Evolutionary conservation across 257 asterid genomes (phyloP).

Genomic region (Solanum arcanum): DNA sequence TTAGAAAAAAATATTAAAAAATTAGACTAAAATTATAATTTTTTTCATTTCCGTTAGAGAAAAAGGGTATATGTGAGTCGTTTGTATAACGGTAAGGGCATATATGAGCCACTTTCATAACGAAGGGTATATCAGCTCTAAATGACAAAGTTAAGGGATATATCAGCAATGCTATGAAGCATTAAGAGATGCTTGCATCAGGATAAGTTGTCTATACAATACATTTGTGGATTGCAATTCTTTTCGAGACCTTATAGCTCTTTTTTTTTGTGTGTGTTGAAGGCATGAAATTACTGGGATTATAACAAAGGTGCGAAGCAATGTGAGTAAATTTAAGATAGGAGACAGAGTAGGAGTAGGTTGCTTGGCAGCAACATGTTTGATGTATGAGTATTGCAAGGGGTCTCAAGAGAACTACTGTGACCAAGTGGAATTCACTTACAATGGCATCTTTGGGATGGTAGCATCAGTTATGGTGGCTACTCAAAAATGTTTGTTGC

Average conservation of each 20-base stretch:
- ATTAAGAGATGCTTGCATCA: background rate
- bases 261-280: background rate
- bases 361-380: background rate
- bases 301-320: background rate
- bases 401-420: background rate
- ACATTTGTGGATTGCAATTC: background rate
- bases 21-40: too few species aligned
- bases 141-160: too few species aligned
- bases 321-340: background rate
- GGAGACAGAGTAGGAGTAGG: background rate
- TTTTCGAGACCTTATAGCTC: background rate
- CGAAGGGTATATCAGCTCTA: too few species aligned
- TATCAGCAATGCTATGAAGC: background rate
- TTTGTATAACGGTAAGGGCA: too few species aligned
- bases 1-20: too few species aligned
- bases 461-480: background rate
- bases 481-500: background rate
- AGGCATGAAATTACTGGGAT: background rate
- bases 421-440: background rate
- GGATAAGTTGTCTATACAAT: background rate
- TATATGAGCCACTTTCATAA: too few species aligned
- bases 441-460: background rate
- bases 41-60: too few species aligned
- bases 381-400: background rate
- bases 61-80: too few species aligned